Conservation (phyloP, 2,329 filamentous ascomycete genomes). For the Pseudogymnoascus sp. region DNA sequence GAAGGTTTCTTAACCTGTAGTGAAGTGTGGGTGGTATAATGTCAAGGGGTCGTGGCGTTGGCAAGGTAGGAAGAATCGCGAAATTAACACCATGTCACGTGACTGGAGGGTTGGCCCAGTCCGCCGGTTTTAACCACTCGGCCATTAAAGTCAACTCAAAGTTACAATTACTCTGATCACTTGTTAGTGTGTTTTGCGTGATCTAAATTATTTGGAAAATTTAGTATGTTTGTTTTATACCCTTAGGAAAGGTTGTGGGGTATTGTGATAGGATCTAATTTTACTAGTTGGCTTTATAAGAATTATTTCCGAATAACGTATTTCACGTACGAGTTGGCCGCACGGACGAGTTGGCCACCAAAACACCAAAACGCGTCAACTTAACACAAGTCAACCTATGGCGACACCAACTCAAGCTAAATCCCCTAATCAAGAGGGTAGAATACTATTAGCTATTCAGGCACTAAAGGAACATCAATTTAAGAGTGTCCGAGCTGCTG, state of each 20-base stretch:
- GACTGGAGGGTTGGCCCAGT: background rate
- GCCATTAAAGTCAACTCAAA: background rate
- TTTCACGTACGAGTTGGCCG: too few relatives aligned
- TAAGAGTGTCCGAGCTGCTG: too few relatives aligned
- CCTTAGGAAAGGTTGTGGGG: background rate
- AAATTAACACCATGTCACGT: background rate
- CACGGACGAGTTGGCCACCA: too few relatives aligned
- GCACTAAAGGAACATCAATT: too few relatives aligned
- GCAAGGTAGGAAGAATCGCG: background rate
- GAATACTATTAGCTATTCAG: too few relatives aligned
- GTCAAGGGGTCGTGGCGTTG: background rate
- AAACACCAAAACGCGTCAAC: too few relatives aligned
- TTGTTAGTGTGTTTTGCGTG: background rate
- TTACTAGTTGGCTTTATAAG: background rate
- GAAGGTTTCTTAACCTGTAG: background rate
- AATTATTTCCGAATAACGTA: background rate
- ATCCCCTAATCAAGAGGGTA: too few relatives aligned
- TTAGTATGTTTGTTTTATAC: background rate
- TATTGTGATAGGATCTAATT: background rate
- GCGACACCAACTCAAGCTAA: too few relatives aligned
- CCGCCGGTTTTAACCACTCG: background rate
- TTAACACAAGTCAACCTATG: too few relatives aligned
- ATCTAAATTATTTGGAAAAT: background rate
- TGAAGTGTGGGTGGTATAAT: background rate
- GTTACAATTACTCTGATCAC: background rate